These are phyloP conservation scores for Coemansia sp. DNA, from an alignment of 192 early-diverging fungal species.

Conservation along the genomic window DNA sequence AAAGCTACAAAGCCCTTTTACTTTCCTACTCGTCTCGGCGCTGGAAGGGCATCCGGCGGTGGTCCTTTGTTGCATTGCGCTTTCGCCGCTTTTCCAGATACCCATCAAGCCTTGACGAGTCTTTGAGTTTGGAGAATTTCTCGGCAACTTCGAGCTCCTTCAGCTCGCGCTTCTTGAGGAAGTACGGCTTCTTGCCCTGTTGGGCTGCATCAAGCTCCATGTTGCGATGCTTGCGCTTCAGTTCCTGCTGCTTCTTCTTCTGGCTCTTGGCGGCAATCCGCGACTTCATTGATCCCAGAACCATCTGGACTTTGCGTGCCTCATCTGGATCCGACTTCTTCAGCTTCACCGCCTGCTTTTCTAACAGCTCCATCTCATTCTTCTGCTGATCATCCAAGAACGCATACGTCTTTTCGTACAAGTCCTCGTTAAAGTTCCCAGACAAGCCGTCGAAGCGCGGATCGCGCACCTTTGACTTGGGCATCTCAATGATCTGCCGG, in stretches of 20 bases:
- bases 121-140: conserved; percentile 76
- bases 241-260: conserved; percentile 57
- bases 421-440: conserved; percentile 86
- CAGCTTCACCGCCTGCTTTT: conserved; percentile 63
- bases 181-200: conserved; percentile 93
- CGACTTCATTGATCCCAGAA: conserved; percentile 65
- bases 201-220: conserved; percentile 75
- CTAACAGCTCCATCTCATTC: conserved; percentile 71
- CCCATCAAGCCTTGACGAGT: conserved; percentile 74
- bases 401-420: conserved; percentile 89
- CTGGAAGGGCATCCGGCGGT: conserved; percentile 64
- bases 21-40: conserved; percentile 35
- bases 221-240: conserved; percentile 78
- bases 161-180: conserved; percentile 81
- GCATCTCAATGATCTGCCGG: conserved; percentile 45
- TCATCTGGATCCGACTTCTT: conserved; percentile 58
- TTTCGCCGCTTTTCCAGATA: conserved; percentile 92
- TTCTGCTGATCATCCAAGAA: conserved; percentile 83
- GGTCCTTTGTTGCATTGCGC: conserved; percentile 87
- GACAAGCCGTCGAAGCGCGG: conserved; percentile 90
- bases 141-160: conserved; percentile 84
- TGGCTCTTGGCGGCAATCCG: conserved; percentile 48
- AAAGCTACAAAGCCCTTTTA: background rate
- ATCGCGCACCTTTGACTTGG: conserved; percentile 62
- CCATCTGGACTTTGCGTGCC: conserved; percentile 60